A percentile compares a stretch with the other conserved stretches of the same genome.
These are phyloP conservation scores for Claviceps citrina DNA, from an alignment of 2,329 filamentous ascomycete genomes.

Conservation along the genomic window DNA sequence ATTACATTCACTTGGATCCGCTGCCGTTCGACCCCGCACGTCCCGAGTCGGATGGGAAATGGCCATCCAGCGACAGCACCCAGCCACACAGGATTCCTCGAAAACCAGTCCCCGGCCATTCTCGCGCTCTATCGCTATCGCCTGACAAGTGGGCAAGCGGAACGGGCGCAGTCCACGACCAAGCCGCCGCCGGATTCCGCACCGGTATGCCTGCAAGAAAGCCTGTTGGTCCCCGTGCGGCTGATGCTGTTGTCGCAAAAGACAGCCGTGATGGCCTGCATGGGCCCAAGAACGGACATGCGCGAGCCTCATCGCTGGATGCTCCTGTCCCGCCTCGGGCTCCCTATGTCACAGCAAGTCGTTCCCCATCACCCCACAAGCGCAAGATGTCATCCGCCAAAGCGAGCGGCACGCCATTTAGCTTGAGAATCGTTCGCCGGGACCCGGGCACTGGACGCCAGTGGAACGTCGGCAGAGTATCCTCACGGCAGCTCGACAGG, in stretches of 20 bases:
- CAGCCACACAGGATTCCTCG: conserved; percentile 31
- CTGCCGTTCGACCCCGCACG: too few relatives aligned
- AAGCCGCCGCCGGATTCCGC: conserved; percentile 7
- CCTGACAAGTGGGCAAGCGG: conserved; percentile 10
- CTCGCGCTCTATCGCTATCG: conserved; percentile 14
- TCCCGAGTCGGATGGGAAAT: conserved; percentile 36
- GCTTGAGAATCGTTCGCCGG: conserved; percentile 54
- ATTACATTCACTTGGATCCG: conserved; percentile 79
- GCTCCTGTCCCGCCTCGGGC: background rate
- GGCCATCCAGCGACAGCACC: too few relatives aligned
- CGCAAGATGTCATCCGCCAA: conserved; percentile 14
- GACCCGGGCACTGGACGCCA: conserved; percentile 53
- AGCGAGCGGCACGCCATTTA: conserved; percentile 28
- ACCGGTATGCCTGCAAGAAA: conserved; percentile 13
- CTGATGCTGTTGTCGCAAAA: too few relatives aligned
- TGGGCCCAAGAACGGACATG: background rate
- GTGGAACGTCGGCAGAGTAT: conserved; percentile 60
- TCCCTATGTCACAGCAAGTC: conserved; percentile 5
- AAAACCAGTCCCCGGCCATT: conserved; percentile 32
- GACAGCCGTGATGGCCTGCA: background rate
- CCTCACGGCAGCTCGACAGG: conserved; percentile 33
- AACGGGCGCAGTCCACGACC: background rate
- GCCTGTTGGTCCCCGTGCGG: conserved; percentile 16
- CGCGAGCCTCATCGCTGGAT: background rate
- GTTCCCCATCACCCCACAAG: conserved; percentile 25